phyloP scores from a whole-genome alignment of 164 flowering plant species.

The Chimonanthus salicifolius region DNA sequence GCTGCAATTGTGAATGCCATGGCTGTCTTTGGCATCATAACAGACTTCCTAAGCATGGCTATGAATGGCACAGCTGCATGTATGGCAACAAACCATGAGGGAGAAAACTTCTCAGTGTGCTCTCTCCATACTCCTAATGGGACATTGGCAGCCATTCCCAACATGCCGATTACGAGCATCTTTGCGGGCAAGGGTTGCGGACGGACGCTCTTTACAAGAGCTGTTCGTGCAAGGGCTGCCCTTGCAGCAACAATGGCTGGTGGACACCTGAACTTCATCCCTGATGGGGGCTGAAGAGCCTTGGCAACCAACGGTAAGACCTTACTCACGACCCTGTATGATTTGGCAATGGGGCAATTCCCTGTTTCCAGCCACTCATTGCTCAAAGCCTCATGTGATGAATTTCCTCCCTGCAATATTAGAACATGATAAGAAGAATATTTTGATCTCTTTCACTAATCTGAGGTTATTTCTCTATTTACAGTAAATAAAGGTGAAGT shows the following conservation, averaged over 20 bases:
- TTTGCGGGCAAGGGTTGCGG: constrained; percentile 70
- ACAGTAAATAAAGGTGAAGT: neutral
- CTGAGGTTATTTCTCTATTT: neutral
- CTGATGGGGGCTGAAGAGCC: constrained; percentile 60
- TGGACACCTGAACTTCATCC: constrained; percentile 66
- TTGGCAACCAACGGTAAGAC: constrained; percentile 74
- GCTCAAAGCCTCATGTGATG: constrained; percentile 61
- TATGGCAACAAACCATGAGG: constrained; percentile 75
- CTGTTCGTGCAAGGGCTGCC: constrained; percentile 75
- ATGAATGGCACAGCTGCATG: constrained; percentile 94
- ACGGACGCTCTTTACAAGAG: constrained; percentile 59
- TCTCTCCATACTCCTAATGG: constrained; percentile 85
- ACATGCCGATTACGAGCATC: constrained; percentile 51
- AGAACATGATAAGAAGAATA: neutral
- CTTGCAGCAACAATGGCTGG: constrained; percentile 76
- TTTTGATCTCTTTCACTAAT: neutral
- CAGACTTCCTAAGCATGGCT: constrained; percentile 71
- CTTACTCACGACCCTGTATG: constrained; percentile 59
- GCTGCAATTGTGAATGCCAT: constrained; percentile 81
- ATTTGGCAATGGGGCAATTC: constrained; percentile 84
- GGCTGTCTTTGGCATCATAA: constrained; percentile 74
- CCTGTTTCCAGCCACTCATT: constrained; percentile 74
- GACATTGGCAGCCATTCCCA: constrained; percentile 83
- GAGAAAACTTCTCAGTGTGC: constrained; percentile 75
- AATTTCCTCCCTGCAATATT: constrained; percentile 33